Percentiles rank a stretch among this genome's conserved stretches.
These are phyloP conservation scores for Ustanciosporium gigantosporum DNA, from an alignment of 1,284 basidiomycete genomes.

Conservation along the genomic window DNA sequence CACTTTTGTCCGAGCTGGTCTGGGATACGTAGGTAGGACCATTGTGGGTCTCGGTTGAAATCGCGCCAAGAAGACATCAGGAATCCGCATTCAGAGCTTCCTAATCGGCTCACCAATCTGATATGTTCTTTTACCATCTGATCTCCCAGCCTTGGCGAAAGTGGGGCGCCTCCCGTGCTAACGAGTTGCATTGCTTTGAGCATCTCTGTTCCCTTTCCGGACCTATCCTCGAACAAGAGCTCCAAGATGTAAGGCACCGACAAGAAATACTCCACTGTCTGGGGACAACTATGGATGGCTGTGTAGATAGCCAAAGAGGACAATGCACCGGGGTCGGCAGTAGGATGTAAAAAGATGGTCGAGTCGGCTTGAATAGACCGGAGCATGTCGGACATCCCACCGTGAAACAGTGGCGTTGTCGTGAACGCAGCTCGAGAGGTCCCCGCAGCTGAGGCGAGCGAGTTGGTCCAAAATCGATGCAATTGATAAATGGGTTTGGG, in stretches of 20 bases:
- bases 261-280: constrained; percentile 49
- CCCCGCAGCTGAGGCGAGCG: constrained; percentile 32
- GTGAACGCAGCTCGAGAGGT: constrained; percentile 60
- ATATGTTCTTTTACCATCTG: constrained; percentile 66
- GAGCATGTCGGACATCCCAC: constrained; percentile 63
- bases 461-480: constrained; percentile 50
- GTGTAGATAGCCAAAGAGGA: constrained; percentile 56
- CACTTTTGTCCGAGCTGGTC: constrained; percentile 42
- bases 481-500: constrained; percentile 62
- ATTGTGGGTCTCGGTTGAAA: constrained; percentile 67
- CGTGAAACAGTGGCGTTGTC: constrained; percentile 64
- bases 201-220: constrained; percentile 64
- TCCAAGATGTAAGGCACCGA: constrained; percentile 65
- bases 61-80: constrained; percentile 67
- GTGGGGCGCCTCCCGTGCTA: constrained; percentile 63
- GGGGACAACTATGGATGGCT: constrained; percentile 53
- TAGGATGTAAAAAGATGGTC: constrained; percentile 62
- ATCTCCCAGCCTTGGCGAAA: constrained; percentile 67
- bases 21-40: constrained; percentile 67
- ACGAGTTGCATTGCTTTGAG: constrained; percentile 67
- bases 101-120: constrained; percentile 67
- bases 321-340: constrained; percentile 55
- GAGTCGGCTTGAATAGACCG: constrained; percentile 62
- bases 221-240: constrained; percentile 65
- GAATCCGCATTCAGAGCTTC: constrained; percentile 63